Conservation (phyloP, 192 early-diverging fungal species). For the Jimgerdemannia lactiflua region DNA sequence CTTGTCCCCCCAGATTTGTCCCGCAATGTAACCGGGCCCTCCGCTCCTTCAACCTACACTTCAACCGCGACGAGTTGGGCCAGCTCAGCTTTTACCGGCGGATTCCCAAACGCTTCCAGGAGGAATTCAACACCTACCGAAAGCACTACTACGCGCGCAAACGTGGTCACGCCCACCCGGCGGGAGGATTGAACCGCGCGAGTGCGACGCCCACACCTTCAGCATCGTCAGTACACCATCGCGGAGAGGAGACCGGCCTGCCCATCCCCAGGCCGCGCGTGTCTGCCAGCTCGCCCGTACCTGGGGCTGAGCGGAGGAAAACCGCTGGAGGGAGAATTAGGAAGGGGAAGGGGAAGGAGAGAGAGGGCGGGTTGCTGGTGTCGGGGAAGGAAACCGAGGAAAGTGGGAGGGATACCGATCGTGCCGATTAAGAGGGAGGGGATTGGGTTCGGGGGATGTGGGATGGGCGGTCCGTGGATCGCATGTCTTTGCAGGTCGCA, state of each 20-base stretch:
- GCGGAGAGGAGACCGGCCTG: not conserved
- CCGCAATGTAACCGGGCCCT: conserved; percentile 56
- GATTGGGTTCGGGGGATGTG: not conserved
- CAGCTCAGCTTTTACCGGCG: conserved; percentile 47
- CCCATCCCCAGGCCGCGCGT: not conserved
- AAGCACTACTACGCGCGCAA: conserved; percentile 29
- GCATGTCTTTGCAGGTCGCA: too few species aligned
- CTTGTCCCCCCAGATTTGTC: conserved; percentile 38
- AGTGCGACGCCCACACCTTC: not conserved
- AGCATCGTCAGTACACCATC: not conserved
- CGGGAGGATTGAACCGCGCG: too few species aligned
- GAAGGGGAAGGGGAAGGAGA: not conserved
- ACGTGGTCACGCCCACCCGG: not conserved
- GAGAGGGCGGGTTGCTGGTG: not conserved
- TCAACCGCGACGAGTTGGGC: conserved; percentile 41
- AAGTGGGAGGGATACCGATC: not conserved
- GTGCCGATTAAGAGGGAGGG: not conserved
- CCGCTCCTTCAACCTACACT: conserved; percentile 54
- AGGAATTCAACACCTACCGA: conserved; percentile 47
- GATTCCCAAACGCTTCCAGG: conserved; percentile 52
- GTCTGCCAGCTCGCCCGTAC: too few species aligned
- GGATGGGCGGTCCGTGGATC: not conserved
- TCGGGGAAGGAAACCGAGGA: not conserved
- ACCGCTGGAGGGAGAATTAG: not conserved
- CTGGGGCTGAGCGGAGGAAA: not conserved